Base-by-base conservation (phyloP, 768 basidiomycete species). In the Boletus pseudopeckii region DNA sequence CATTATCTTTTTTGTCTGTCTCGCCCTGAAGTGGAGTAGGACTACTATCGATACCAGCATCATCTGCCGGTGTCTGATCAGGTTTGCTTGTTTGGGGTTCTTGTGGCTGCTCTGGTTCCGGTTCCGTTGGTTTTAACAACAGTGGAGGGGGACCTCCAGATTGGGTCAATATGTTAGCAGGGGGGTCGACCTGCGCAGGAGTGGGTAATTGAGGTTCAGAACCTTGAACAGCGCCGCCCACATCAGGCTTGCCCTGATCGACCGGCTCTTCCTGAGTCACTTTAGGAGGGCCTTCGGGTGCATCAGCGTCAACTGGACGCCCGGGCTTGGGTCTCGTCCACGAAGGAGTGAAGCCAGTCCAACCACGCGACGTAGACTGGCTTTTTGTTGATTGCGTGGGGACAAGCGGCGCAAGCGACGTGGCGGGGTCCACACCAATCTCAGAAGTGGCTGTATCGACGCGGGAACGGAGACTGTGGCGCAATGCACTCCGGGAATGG, bases 111-210 rank as follows among this genome's bases (percentile, higher is more conserved):
- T 36, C 42, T 17, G 24, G 9, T 38, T 38, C 44, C 4, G 50
- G 33, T n/a, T n/a, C n/a, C n/a, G n/a, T n/a, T n/a, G n/a, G n/a
- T 17, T 43, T 38, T 2, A 56, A 20, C 37, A 69, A 50, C 26
- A 39, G 36, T 1, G 58, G 55, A 14, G 54, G 11, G 11, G 37
- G 7, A 26, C 56, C 60, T 10, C 48, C 17, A 8, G 57, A 36
- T 8, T 59, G 60, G 0, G 58, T 52, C 43, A 63, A 24, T 45
- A 58, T 59, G 17, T 17, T 55, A 7, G 26, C 40, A 41, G 63
- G 57, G 9, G 63, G 51, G 30, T 69, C 65, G 15, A 67, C 64
- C 44, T 68, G 59, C 1, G 64, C 63, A 3, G 66, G 67, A 15
- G 66, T 67, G 13, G 52, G 28, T 22, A 48, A 34, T 7, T 39